phyloP scores from a whole-genome alignment of 495 filamentous ascomycete genomes.

The Penicillium argentinense region DNA sequence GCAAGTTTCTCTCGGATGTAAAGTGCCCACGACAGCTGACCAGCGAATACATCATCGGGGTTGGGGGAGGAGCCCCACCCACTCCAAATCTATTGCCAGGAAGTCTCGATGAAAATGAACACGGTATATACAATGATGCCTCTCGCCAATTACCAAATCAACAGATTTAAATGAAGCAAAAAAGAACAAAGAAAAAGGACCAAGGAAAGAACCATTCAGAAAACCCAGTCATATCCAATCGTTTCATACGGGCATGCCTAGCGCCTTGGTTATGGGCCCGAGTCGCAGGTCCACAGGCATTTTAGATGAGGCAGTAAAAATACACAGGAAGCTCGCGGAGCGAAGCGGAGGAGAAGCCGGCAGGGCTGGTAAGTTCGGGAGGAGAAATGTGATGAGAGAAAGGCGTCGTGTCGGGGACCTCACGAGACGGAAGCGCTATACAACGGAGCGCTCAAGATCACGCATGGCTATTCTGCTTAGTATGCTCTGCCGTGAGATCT shows the following conservation, averaged over 20 bases:
- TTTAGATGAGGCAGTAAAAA: conserved; percentile 36
- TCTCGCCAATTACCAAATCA: conserved; percentile 19
- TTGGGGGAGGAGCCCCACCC: conserved; percentile 11
- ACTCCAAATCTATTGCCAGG: neutral
- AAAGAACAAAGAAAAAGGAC: conserved; percentile 7
- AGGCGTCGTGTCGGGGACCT: conserved; percentile 26
- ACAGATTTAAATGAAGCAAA: conserved; percentile 12
- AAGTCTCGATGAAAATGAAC: conserved; percentile 5
- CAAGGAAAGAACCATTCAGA: conserved; percentile 15
- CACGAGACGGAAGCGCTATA: conserved; percentile 9
- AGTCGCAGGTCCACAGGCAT: conserved; percentile 24
- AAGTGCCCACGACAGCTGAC: conserved; percentile 25
- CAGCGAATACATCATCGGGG: conserved; percentile 31
- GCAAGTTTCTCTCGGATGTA: conserved; percentile 16
- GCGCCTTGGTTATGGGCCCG: conserved; percentile 28
- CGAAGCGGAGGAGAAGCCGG: conserved; percentile 11
- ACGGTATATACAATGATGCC: conserved; percentile 29
- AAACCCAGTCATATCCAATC: conserved; percentile 39
- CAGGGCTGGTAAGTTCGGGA: conserved; percentile 8
- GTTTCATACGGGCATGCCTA: conserved; percentile 37
- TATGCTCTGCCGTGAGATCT: conserved; percentile 29
- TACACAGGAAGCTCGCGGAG: conserved; percentile 25
- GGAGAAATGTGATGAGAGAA: conserved; percentile 16
- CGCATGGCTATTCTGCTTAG: conserved; percentile 43
- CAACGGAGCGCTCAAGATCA: conserved; percentile 13